Percentiles rank a stretch among this genome's conserved stretches.
These are phyloP conservation scores for Sporobolomyces pararoseus DNA, from an alignment of 768 basidiomycete species.

Conservation along the genomic window DNA sequence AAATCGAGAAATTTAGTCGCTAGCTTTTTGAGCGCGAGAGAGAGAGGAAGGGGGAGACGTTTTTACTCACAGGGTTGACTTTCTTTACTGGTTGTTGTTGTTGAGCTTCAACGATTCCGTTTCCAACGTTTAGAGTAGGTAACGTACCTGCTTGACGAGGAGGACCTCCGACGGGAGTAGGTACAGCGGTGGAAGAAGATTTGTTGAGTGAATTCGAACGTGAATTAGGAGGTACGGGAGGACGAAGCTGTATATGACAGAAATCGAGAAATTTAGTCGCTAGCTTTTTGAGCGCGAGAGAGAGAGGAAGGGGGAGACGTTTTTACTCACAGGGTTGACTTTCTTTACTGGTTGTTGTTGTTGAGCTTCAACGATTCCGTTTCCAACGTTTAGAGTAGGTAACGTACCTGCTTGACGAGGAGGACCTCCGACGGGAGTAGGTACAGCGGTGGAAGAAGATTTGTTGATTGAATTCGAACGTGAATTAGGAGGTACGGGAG, in stretches of 20 bases:
- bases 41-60: neutral
- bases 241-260: neutral
- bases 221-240: neutral
- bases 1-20: neutral
- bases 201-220: neutral
- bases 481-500: neutral
- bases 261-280: neutral
- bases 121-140: constrained; percentile 4
- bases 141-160: neutral
- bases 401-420: neutral
- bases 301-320: neutral
- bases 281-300: no score
- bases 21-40: no score
- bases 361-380: constrained; percentile 2
- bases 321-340: no score
- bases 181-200: neutral
- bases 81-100: neutral
- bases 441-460: neutral
- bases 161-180: neutral
- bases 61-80: no score
- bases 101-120: constrained; percentile 2
- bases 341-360: neutral
- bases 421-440: neutral
- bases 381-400: constrained; percentile 4
- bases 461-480: neutral